phyloP scores from a whole-genome alignment of 495 filamentous ascomycete species.

The Viridothelium virens region DNA sequence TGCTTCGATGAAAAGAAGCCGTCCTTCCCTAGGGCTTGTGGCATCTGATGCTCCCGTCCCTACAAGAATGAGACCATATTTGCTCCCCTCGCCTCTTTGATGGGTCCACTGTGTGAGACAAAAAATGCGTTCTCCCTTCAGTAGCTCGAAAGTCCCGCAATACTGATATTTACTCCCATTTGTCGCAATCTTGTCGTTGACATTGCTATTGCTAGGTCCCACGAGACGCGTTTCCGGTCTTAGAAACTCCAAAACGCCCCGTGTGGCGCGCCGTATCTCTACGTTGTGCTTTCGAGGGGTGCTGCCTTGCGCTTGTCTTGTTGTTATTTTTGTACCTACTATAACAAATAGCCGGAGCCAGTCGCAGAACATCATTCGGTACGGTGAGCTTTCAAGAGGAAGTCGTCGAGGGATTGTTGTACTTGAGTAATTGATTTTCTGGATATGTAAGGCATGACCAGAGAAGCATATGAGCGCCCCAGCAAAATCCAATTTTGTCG shows the following conservation, averaged over 20 bases:
- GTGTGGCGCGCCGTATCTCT: slow-evolving; percentile 19
- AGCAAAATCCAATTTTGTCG: slow-evolving; percentile 30
- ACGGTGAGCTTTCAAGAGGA: slow-evolving; percentile 43
- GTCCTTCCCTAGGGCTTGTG: slow-evolving; percentile 14
- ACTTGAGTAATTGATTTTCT: slow-evolving; percentile 40
- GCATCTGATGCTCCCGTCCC: slow-evolving; percentile 19
- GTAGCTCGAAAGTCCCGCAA: slow-evolving; percentile 8
- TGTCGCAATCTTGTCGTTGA: neutral
- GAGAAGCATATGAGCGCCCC: slow-evolving; percentile 23
- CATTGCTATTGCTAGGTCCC: neutral
- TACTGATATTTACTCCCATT: neutral
- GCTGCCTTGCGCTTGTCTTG: slow-evolving; percentile 17
- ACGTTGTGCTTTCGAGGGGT: neutral
- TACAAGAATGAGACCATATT: slow-evolving; percentile 22
- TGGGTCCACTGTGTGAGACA: slow-evolving; percentile 26
- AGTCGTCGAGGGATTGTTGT: slow-evolving; percentile 48
- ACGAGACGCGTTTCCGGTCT: neutral
- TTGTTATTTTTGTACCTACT: slow-evolving; percentile 37
- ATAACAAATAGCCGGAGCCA: slow-evolving; percentile 46
- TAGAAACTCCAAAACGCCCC: slow-evolving; percentile 16
- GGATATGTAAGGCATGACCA: slow-evolving; percentile 43
- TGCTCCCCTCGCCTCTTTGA: slow-evolving; percentile 12
- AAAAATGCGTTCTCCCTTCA: slow-evolving; percentile 23
- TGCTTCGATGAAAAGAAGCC: slow-evolving; percentile 21
- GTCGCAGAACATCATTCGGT: slow-evolving; percentile 47